Base-by-base conservation (phyloP, 257 asterid genomes). In the Echites panduratus region DNA sequence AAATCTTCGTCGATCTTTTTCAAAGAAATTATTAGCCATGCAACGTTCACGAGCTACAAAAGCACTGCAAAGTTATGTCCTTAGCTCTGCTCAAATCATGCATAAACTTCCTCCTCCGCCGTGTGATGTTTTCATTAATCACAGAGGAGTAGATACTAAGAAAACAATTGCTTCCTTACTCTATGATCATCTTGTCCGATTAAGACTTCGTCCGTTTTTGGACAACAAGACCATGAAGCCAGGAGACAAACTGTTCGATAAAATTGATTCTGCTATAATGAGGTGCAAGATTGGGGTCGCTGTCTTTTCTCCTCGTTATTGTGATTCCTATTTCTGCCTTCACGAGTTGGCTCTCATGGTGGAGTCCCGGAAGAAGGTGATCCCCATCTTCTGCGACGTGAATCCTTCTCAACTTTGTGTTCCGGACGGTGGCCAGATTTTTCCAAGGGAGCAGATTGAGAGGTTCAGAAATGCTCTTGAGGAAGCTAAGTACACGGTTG, bases 201-300 rank as follows among this genome's bases (percentile, higher is more conserved):
- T 82, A 1, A 44, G 77, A 9, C 1, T 82, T n/a, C 64, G 58
- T 5, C 82, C 89, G 0, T 87, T 87, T 52, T 71, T 87, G 75
- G 91, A 87, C 85, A 83, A 74, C 83, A 84, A 83, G 83, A 87
- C 57, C 24, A 87, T 87, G 89, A 87, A 87, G 74, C 89, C 91
- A 0, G 89, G 91, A 14, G 91, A 87, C 63, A 82, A 79, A 71
- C 38, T 87, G 29, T 82, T 84, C n/a, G 89, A 83, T 0, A 85
- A 85, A 64, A 87, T 87, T 26, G 81, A 83, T n/a, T 50, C 43
- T 9, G 91, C 85, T 0, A 67, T 87, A 35, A 38, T 8, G 24
- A 80, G 75, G 7, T 87, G 85, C 69, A 87, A 87, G 73, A 14
- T 87, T 1, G 91, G 89, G 0, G 84, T 87, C 5, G 86, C 86